Base-by-base conservation (phyloP, 2,329 filamentous ascomycete genomes). In the Arthroderma sp. region DNA sequence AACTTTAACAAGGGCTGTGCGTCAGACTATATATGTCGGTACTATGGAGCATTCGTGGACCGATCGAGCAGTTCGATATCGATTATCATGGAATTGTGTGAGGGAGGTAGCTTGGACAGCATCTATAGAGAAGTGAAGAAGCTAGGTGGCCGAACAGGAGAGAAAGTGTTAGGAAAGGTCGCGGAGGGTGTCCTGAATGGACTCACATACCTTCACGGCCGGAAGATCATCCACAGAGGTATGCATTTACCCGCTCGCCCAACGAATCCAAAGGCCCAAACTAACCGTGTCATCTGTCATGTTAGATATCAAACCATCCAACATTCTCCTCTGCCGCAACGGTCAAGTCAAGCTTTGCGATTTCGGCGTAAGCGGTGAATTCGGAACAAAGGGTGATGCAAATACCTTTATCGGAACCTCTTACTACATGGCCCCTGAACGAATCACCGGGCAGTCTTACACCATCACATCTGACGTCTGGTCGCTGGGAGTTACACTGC, bases 351-450 rank as follows among this genome's bases (percentile, higher is more conserved):
- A 98, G 75, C 82, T 98, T 15, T 98, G 93, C 75, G 93, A 98
- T 74, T 98, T 98, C 70, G 93, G 93, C 65, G 93, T 98, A 52
- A 95, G 88, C 59, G 93, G 93, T 63, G 93, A 97, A 71, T 97
- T 97, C 68, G 94, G 93, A 63, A 98, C 93, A 54, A 97, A 98
- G 73, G 93, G 93, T 56, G 93, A 97, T 70, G 93, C 93, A 63
- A 96, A 97, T 71, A 98, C 93, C 0, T 98, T 98, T 68, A 98
- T 98, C 68, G 93, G 93, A 62, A 98, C 93, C 11, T 95, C 88
- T 60, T 98, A 97, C 71, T 98, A 98, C 77, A 98, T 98, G 93
- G 93, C 93, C 2, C 93, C 93, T 0, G 93, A 98, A 72, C 86
- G 93, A 55, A 98, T 98, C 70, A 96, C 93, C 1, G 93, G 93